These are phyloP conservation scores for Rhizopus arrhizus DNA, from an alignment of 371 early-diverging fungal species.

Conservation along the genomic window DNA sequence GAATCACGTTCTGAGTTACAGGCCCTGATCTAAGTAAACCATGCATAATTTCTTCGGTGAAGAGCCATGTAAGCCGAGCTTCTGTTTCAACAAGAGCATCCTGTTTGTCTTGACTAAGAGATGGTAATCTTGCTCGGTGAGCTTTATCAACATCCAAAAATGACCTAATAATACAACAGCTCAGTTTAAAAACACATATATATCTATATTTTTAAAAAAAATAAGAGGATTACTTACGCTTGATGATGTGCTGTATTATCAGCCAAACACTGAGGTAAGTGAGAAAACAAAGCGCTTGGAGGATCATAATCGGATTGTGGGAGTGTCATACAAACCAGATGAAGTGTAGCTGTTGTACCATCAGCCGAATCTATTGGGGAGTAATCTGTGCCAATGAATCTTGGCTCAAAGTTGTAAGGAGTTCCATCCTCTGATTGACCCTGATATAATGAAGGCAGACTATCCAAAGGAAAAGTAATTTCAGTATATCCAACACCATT, in stretches of 20 bases:
- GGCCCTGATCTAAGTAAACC: constrained; percentile 64
- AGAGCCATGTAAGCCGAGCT: constrained; percentile 61
- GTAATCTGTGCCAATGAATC: constrained; percentile 60
- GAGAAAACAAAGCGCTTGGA: constrained; percentile 27
- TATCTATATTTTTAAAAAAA: not conserved
- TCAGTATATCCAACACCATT: constrained; percentile 40
- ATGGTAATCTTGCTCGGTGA: constrained; percentile 42
- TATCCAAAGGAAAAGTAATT: constrained; percentile 57
- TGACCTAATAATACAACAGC: constrained; percentile 17
- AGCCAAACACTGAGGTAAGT: constrained; percentile 36
- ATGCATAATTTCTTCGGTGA: constrained; percentile 80
- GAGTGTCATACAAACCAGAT: constrained; percentile 66
- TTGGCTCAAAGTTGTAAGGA: constrained; percentile 61
- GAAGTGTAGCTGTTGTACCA: constrained; percentile 70
- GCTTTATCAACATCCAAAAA: constrained; percentile 35
- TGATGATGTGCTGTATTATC: constrained; percentile 32
- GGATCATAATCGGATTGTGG: constrained; percentile 54
- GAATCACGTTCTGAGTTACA: constrained; percentile 55
- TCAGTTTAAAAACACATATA: not conserved
- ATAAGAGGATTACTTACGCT: constrained; percentile 28
- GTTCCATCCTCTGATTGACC: constrained; percentile 39
- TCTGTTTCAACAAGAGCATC: constrained; percentile 66
- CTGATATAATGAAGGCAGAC: constrained; percentile 61
- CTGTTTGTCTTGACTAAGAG: constrained; percentile 56
- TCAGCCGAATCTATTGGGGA: constrained; percentile 75